Conservation (phyloP, 192 early-diverging fungal species). For the Coemansia sp. region DNA sequence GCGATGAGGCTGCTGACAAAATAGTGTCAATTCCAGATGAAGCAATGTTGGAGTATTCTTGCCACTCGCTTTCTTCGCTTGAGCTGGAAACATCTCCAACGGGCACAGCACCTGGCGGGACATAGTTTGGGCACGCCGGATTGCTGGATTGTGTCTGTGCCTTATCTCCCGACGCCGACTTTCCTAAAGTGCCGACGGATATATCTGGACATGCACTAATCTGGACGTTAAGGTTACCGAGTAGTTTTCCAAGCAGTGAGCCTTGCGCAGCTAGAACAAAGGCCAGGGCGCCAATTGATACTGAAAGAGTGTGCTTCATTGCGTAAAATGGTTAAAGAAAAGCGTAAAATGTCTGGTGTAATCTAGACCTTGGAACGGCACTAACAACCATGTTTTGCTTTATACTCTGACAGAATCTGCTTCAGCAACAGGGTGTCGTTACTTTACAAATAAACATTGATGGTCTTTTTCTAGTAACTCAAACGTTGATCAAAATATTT, state of each 20-base stretch:
- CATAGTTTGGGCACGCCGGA: slow-evolving; percentile 42
- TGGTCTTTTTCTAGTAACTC: not conserved
- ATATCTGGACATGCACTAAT: slow-evolving; percentile 33
- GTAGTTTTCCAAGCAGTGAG: slow-evolving; percentile 28
- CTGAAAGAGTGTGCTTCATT: slow-evolving; percentile 18
- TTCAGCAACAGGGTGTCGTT: not conserved
- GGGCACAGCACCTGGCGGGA: slow-evolving; percentile 15
- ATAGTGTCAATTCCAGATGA: not conserved
- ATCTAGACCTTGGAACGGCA: not conserved
- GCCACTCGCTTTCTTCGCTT: not conserved
- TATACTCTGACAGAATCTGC: not conserved
- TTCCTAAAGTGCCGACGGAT: not conserved
- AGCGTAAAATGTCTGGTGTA: not conserved
- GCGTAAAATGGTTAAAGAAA: not conserved
- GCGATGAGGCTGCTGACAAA: not conserved
- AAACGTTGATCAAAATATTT: slow-evolving; percentile 5
- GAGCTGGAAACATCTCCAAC: not conserved
- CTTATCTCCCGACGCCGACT: not conserved
- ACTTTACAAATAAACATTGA: not conserved
- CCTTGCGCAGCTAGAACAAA: slow-evolving; percentile 15
- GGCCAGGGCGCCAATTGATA: slow-evolving; percentile 14
- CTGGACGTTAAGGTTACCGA: slow-evolving; percentile 31
- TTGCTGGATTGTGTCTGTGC: slow-evolving; percentile 32
- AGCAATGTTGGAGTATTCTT: not conserved
- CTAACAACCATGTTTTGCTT: slow-evolving; percentile 9